These are phyloP conservation scores for Cladosporium sp. DNA, from an alignment of 2,329 filamentous ascomycete genomes.

Conservation along the genomic window DNA sequence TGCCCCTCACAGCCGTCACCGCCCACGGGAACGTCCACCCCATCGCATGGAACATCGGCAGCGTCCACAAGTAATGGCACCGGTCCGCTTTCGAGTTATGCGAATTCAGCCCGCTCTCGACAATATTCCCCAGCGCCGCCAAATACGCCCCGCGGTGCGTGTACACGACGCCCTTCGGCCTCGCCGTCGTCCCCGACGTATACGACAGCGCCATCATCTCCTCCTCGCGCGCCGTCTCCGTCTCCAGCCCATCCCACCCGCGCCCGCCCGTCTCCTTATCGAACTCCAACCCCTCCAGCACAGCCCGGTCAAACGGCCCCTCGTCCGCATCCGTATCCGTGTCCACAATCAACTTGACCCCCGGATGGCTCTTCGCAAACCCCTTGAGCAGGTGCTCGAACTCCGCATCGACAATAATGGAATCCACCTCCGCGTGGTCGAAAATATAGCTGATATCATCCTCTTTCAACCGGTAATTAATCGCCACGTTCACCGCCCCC, in stretches of 20 bases:
- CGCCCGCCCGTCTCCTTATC: constrained; percentile 59
- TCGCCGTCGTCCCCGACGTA: constrained; percentile 86
- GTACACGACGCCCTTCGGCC: constrained; percentile 87
- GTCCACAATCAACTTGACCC: constrained; percentile 70
- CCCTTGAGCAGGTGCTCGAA: constrained; percentile 63
- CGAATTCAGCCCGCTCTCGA: constrained; percentile 76
- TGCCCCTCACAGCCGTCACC: constrained; percentile 87
- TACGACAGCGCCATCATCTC: constrained; percentile 82
- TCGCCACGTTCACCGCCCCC: constrained; percentile 64
- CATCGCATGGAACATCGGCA: constrained; percentile 52
- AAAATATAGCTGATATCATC: constrained; percentile 92
- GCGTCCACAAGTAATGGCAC: constrained; percentile 48
- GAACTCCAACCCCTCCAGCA: constrained; percentile 70
- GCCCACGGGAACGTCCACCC: constrained; percentile 51
- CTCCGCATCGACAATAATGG: constrained; percentile 81
- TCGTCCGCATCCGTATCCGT: constrained; percentile 73
- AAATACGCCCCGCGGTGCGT: constrained; percentile 86
- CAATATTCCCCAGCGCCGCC: constrained; percentile 74
- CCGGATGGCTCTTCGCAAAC: constrained; percentile 56
- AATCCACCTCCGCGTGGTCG: constrained; percentile 76
- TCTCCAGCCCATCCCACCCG: constrained; percentile 72
- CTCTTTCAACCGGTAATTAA: constrained; percentile 69
- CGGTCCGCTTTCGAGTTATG: constrained; percentile 31
- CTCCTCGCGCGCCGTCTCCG: constrained; percentile 68
- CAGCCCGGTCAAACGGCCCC: constrained; percentile 76